Evolutionary conservation across 352 stramenopile genomes (phyloP).

Genomic region (Phytopythium oedochilum): DNA sequence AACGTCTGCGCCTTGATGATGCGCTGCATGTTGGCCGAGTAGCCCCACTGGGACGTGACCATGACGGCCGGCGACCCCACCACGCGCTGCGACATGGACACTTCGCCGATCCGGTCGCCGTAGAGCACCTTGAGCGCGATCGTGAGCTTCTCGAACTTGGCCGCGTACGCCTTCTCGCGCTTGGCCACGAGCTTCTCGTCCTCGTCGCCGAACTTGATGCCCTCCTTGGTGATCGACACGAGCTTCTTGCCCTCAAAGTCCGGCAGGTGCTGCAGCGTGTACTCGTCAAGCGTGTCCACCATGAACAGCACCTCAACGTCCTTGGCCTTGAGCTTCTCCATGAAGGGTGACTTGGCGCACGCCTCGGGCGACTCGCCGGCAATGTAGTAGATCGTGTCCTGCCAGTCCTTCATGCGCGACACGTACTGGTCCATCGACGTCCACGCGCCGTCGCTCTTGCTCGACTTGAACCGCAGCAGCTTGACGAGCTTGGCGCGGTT

Average conservation of each 20-base stretch:
- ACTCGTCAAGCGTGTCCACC: slow-evolving; percentile 98
- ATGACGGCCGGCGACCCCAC: slow-evolving; percentile 94
- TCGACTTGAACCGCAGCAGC: slow-evolving; percentile 96
- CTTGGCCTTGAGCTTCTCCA: slow-evolving; percentile 96
- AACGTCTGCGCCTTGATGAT: slow-evolving; percentile 99
- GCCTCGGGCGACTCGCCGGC: slow-evolving; percentile 92
- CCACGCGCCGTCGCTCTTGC: slow-evolving; percentile 90
- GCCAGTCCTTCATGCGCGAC: slow-evolving; percentile 97
- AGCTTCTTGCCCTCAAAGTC: slow-evolving; percentile 96
- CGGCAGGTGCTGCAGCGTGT: slow-evolving; percentile 93
- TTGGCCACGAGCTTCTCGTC: slow-evolving; percentile 95
- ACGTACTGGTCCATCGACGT: slow-evolving; percentile 97
- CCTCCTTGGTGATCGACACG: slow-evolving; percentile 97
- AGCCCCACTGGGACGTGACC: slow-evolving; percentile 95
- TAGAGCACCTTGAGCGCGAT: slow-evolving; percentile 97
- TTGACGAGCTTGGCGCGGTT: slow-evolving; percentile 96
- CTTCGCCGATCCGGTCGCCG: slow-evolving; percentile 92
- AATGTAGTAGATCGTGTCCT: slow-evolving; percentile 99
- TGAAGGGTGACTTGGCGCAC: slow-evolving; percentile 94
- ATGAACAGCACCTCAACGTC: slow-evolving; percentile 98
- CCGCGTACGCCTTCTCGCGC: slow-evolving; percentile 94
- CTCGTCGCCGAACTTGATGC: slow-evolving; percentile 98
- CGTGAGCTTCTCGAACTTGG: slow-evolving; percentile 95
- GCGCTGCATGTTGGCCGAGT: slow-evolving; percentile 99
- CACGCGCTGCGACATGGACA: slow-evolving; percentile 94